Conservation (phyloP, 1,284 basidiomycete species). For the Malassezia caprae region DNA sequence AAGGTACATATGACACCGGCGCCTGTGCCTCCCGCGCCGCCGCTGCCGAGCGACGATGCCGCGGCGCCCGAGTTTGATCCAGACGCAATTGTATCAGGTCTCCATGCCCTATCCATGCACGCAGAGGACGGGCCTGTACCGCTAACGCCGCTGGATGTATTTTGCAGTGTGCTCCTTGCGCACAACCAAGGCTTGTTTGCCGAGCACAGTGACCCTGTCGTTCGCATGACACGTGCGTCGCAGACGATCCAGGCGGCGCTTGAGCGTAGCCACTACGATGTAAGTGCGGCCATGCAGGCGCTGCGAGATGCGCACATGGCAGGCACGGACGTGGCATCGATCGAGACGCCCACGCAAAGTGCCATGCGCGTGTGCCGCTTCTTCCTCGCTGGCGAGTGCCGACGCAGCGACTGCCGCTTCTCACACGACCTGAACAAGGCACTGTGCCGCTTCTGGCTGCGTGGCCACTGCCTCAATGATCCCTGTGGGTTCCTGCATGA, state of each 20-base stretch:
- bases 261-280: slow-evolving; percentile 74
- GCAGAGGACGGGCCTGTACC: background rate
- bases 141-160: slow-evolving; percentile 12
- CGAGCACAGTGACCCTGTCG: background rate
- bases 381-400: slow-evolving; percentile 88
- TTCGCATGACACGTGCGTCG: background rate
- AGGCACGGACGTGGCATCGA: background rate
- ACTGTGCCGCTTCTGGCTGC: slow-evolving; percentile 91
- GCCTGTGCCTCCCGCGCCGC: background rate
- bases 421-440: slow-evolving; percentile 54
- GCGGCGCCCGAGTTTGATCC: background rate
- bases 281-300: slow-evolving; percentile 83
- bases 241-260: slow-evolving; percentile 61
- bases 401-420: slow-evolving; percentile 91
- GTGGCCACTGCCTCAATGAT: slow-evolving; percentile 60
- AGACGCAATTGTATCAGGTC: background rate
- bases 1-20: background rate
- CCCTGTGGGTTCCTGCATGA: slow-evolving; percentile 46
- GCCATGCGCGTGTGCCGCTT: slow-evolving; percentile 69
- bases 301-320: slow-evolving; percentile 57
- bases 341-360: background rate
- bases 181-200: slow-evolving; percentile 10
- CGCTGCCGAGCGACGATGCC: background rate
- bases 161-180: slow-evolving; percentile 9
- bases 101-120: background rate